A percentile compares a stretch with the other conserved stretches of the same genome.
These are phyloP conservation scores for Mycosphaerella sp. DNA, from an alignment of 2,329 filamentous ascomycete genomes.

Conservation along the genomic window DNA sequence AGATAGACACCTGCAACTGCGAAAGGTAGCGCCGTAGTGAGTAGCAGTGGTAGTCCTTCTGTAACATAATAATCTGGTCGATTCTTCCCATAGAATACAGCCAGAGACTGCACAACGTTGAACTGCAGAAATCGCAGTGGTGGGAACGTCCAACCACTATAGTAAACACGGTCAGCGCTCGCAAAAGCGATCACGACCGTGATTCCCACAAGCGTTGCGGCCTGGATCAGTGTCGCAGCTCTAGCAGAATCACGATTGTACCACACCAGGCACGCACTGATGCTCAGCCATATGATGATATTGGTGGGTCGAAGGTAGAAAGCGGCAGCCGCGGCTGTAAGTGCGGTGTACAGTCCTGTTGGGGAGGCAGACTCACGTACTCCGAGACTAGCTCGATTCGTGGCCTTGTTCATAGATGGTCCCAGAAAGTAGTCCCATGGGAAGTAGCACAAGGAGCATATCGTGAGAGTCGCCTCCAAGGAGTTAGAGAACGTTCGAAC, in stretches of 20 bases:
- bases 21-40: slow-evolving; percentile 79
- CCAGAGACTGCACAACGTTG: slow-evolving; percentile 80
- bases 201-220: slow-evolving; percentile 36
- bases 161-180: slow-evolving; percentile 65
- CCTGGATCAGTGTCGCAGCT: slow-evolving; percentile 12
- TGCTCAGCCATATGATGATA: slow-evolving; percentile 69
- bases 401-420: not conserved
- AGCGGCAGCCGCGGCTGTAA: slow-evolving; percentile 72
- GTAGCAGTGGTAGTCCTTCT: slow-evolving; percentile 80
- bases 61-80: slow-evolving; percentile 89
- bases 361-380: not conserved
- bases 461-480: slow-evolving; percentile 81
- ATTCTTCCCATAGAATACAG: slow-evolving; percentile 88
- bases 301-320: slow-evolving; percentile 89
- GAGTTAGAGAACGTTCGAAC: slow-evolving; percentile 92
- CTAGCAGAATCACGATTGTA: slow-evolving; percentile 35
- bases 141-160: slow-evolving; percentile 80
- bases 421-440: slow-evolving; percentile 59
- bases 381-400: not conserved
- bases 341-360: slow-evolving; percentile 43
- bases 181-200: slow-evolving; percentile 58
- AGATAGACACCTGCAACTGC: slow-evolving; percentile 58
- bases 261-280: slow-evolving; percentile 53
- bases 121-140: slow-evolving; percentile 82
- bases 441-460: slow-evolving; percentile 73